Evolutionary conservation across 495 filamentous ascomycete species (phyloP).

Genomic region (Pyrenula massariospora): DNA sequence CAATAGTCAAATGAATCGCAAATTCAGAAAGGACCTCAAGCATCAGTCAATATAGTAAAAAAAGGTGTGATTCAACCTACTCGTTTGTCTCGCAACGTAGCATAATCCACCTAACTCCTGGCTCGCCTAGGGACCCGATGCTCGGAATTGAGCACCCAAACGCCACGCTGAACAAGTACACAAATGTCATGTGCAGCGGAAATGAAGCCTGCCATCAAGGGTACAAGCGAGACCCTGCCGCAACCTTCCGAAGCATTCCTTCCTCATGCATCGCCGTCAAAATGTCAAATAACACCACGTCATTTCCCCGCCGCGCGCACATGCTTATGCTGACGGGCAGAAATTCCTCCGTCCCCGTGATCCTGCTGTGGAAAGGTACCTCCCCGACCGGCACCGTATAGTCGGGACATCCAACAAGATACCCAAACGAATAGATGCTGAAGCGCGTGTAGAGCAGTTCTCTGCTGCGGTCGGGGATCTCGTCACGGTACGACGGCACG

Average conservation of each 20-base stretch:
- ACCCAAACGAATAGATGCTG: conserved; percentile 11
- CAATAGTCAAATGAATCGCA: too few species aligned
- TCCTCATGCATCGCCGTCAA: conserved; percentile 25
- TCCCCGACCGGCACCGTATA: conserved; percentile 15
- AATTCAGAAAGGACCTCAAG: too few species aligned
- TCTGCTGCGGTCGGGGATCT: conserved; percentile 2
- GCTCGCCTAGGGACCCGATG: too few species aligned
- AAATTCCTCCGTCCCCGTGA: conserved; percentile 26
- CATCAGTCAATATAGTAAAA: too few species aligned
- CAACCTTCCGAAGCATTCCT: conserved; percentile 10
- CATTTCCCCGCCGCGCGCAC: conserved; percentile 21
- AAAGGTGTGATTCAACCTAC: too few species aligned
- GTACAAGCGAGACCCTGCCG: not conserved
- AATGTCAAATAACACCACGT: conserved; percentile 28
- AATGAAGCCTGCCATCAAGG: too few species aligned
- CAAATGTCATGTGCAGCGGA: too few species aligned
- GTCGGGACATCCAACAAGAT: conserved; percentile 12
- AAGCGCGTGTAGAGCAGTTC: conserved; percentile 7
- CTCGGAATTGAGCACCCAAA: too few species aligned
- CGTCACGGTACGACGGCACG: conserved; percentile 8
- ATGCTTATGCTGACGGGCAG: conserved; percentile 29
- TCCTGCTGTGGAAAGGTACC: conserved; percentile 20
- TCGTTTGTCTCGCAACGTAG: too few species aligned
- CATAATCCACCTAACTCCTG: too few species aligned
- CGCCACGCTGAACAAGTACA: too few species aligned